These are phyloP conservation scores for Coemansia sp. DNA, from an alignment of 192 early-diverging fungal genomes.

Conservation along the genomic window DNA sequence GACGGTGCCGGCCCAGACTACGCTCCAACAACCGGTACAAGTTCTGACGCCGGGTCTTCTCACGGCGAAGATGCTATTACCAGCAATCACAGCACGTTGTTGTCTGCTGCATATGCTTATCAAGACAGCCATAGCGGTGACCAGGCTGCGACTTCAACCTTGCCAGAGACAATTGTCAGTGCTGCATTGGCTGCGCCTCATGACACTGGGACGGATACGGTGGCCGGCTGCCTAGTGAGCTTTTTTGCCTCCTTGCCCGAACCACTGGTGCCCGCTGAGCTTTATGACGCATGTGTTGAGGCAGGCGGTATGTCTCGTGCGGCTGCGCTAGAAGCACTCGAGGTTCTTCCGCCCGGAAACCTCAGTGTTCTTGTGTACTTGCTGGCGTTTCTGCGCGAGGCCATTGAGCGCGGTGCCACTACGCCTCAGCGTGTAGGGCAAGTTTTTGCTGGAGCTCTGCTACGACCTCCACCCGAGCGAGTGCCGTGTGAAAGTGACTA, in stretches of 20 bases:
- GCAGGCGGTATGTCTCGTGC: conserved; percentile 52
- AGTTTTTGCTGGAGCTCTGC: conserved; percentile 30
- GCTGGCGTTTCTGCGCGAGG: conserved; percentile 71
- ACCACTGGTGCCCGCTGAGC: conserved; percentile 63
- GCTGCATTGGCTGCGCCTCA: conserved; percentile 42
- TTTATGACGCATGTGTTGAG: conserved; percentile 62
- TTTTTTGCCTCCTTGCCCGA: conserved; percentile 70
- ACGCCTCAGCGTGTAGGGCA: conserved; percentile 25
- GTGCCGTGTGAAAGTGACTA: neutral
- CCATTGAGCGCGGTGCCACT: conserved; percentile 35
- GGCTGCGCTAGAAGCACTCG: conserved; percentile 52
- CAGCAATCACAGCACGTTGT: no score
- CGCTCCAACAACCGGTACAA: no score
- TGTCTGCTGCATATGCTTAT: no score
- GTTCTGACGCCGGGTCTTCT: no score
- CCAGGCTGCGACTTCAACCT: conserved; percentile 9
- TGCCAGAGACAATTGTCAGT: conserved; percentile 51
- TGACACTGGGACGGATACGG: conserved; percentile 63
- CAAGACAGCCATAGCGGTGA: no score
- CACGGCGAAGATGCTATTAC: no score
- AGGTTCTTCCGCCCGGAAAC: conserved; percentile 61
- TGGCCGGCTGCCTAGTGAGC: conserved; percentile 60
- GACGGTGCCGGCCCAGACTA: no score
- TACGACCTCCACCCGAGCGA: conserved; percentile 16
- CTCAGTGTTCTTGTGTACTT: conserved; percentile 78